phyloP scores from a whole-genome alignment of 345 rosid species.

The Citrus maxima region DNA sequence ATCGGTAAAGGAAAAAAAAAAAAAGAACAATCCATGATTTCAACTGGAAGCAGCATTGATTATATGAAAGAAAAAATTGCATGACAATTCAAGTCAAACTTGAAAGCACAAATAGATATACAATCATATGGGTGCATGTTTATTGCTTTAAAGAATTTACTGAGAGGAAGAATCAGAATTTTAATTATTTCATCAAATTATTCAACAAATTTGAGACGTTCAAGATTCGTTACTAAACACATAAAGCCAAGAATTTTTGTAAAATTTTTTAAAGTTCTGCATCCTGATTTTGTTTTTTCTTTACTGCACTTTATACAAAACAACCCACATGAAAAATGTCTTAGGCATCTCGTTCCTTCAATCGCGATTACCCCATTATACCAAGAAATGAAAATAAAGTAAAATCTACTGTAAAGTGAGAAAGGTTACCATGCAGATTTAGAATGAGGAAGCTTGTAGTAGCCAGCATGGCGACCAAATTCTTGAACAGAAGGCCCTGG shows the following conservation, averaged over 20 bases:
- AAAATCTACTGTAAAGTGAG: background rate
- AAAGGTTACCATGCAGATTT: slow-evolving; percentile 54
- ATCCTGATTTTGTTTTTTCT: background rate
- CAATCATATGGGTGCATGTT: background rate
- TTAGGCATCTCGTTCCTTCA: background rate
- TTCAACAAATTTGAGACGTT: background rate
- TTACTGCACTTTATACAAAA: background rate
- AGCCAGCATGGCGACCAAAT: slow-evolving; percentile 79
- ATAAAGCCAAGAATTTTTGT: background rate
- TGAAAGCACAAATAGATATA: background rate
- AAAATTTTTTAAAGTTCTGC: background rate
- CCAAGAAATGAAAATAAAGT: background rate
- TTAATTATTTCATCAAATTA: background rate
- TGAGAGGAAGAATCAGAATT: background rate
- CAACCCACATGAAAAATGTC: background rate
- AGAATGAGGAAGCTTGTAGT: slow-evolving; percentile 61
- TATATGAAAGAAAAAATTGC: background rate
- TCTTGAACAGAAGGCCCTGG: slow-evolving; percentile 51
- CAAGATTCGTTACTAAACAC: background rate
- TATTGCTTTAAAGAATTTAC: background rate
- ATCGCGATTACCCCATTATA: background rate
- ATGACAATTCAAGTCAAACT: background rate
- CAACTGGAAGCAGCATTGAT: background rate
- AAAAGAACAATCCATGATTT: background rate
- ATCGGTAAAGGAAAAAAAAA: too few species aligned